Base-by-base conservation (phyloP, 139 green algal species). In the Chlorella sp. region DNA sequence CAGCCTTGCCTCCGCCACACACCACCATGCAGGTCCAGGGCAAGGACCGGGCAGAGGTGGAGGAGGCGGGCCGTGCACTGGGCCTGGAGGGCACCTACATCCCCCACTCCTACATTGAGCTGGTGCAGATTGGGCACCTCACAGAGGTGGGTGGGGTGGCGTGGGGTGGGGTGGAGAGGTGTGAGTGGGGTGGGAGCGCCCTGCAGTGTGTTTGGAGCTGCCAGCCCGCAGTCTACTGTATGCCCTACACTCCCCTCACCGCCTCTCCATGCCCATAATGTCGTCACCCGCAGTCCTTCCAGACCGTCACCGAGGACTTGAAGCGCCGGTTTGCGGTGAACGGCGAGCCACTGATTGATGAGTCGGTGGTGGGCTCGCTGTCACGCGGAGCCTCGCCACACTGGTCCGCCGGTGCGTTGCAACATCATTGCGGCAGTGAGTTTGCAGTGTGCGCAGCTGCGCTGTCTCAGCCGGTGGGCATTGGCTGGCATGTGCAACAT, bases 101-200 rank as follows among this genome's bases (percentile, higher is more conserved):
- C 41, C 89, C 97, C 0, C 88, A 91, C 34, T 95, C 90, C 9
- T 99, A 98, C 89, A 99, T 99, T 67, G 97, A 99, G 90, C 94
- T 99, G 87, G 89, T 97, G 6, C 94, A 97, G 67, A 88, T 96
- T 47, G 92, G 91, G 68, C 90, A 94, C 87, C 89, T 96, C 63
- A 83, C 78, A 39, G 75, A 82, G 75, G 75, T 82, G 57, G 36
- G 75, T 2, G 26, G 41, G n/a, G 1, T 11, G n/a, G n/a, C n/a
- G n/a, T n/a, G n/a, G n/a, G n/a, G n/a, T n/a, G n/a, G n/a, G 44
- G 44, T 51, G 44, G 44, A 51, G 6, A 9, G 44, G 44, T 51
- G 44, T 51, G 44, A 9, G 44, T 51, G 44, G 44, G n/a, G n/a
- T n/a, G n/a, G n/a, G n/a, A n/a, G n/a, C n/a, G n/a, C n/a, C n/a